These are phyloP conservation scores for Hamamelis virginiana DNA, from an alignment of 164 flowering plant genomes.

Conservation along the genomic window DNA sequence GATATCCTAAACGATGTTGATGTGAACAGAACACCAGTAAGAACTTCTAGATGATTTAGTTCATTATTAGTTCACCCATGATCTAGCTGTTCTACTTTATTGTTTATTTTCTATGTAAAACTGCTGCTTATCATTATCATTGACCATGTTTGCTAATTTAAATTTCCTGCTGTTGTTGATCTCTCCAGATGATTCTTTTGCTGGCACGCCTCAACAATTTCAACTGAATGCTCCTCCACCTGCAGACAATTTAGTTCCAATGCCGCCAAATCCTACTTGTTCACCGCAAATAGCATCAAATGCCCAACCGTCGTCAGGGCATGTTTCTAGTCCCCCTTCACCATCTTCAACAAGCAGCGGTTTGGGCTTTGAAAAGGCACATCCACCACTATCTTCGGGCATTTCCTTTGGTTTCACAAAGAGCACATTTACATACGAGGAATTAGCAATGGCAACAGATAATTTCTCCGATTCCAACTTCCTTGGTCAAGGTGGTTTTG, in stretches of 20 bases:
- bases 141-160: not conserved
- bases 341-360: slow-evolving; percentile 11
- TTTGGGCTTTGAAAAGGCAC: slow-evolving; percentile 25
- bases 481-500: slow-evolving; percentile 52
- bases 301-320: not conserved
- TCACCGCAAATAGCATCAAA: slow-evolving; percentile 4
- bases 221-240: slow-evolving; percentile 17
- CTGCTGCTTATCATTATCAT: not conserved
- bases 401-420: slow-evolving; percentile 17
- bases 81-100: too few species aligned
- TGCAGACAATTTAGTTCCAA: not conserved
- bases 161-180: not conserved
- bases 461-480: slow-evolving; percentile 35
- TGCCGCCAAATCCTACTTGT: slow-evolving; percentile 14
- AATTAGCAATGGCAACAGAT: slow-evolving; percentile 35
- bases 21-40: too few species aligned
- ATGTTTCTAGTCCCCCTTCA: not conserved
- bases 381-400: slow-evolving; percentile 13
- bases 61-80: not conserved
- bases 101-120: not conserved
- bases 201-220: slow-evolving; percentile 17
- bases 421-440: slow-evolving; percentile 38
- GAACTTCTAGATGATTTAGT: not conserved
- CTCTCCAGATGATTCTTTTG: slow-evolving; percentile 15
- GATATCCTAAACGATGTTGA: too few species aligned